Evolutionary conservation across 2,329 filamentous ascomycete genomes (phyloP).

Genomic region (Epichloe aotearoae): DNA sequence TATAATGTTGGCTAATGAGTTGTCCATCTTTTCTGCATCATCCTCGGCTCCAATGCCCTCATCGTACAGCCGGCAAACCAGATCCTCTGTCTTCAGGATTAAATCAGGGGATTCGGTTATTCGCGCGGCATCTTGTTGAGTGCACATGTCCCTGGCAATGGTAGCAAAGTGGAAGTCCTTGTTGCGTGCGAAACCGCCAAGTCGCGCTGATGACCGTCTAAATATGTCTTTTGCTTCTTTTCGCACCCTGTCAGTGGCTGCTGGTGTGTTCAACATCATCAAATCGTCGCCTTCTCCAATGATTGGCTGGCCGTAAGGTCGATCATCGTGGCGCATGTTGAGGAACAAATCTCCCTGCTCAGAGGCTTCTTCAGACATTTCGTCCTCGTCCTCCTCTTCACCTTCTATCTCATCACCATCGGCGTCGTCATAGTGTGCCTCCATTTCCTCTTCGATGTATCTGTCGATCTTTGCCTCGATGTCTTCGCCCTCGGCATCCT

Average conservation of each 20-base stretch:
- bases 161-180: slow-evolving; percentile 52
- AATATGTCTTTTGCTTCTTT: slow-evolving; percentile 44
- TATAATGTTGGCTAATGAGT: slow-evolving; percentile 40
- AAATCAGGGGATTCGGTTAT: slow-evolving; percentile 59
- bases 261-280: slow-evolving; percentile 42
- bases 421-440: slow-evolving; percentile 23
- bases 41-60: slow-evolving; percentile 44
- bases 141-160: slow-evolving; percentile 59
- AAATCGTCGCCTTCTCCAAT: slow-evolving; percentile 36
- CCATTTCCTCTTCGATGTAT: slow-evolving; percentile 22
- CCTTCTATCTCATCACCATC: slow-evolving; percentile 24
- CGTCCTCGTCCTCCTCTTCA: slow-evolving; percentile 26
- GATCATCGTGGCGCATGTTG: slow-evolving; percentile 31
- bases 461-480: slow-evolving; percentile 24
- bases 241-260: slow-evolving; percentile 37
- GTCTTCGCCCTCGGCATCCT: slow-evolving; percentile 17
- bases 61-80: slow-evolving; percentile 52
- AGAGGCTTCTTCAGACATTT: slow-evolving; percentile 26
- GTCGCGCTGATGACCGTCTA: slow-evolving; percentile 36
- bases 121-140: slow-evolving; percentile 37
- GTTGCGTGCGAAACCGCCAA: slow-evolving; percentile 27
- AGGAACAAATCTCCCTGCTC: slow-evolving; percentile 35
- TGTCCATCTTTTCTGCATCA: slow-evolving; percentile 41
- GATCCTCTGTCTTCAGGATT: slow-evolving; percentile 61
- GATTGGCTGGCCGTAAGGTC: slow-evolving; percentile 23